A percentile compares a stretch with the other conserved stretches of the same genome.
phyloP scores from a whole-genome alignment of 768 basidiomycete species.

The Lenzites betulinus region DNA sequence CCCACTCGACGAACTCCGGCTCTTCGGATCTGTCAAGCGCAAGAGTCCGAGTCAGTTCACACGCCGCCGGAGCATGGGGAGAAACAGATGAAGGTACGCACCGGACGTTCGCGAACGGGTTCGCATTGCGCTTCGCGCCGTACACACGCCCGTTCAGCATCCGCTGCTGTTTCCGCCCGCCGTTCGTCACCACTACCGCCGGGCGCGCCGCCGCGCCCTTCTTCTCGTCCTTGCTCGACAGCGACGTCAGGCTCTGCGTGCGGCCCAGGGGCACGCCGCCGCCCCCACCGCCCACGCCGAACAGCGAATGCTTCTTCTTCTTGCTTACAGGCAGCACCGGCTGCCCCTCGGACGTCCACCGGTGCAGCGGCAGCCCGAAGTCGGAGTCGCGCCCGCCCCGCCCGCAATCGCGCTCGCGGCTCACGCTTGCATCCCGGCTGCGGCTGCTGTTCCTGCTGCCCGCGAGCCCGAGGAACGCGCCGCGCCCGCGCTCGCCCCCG shows the following conservation, averaged over 20 bases:
- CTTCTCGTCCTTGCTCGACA: conserved; percentile 16
- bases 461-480: conserved; percentile 10
- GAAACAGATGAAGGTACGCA: conserved; percentile 10
- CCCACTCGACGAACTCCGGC: conserved; percentile 92
- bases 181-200: conserved; percentile 1
- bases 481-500: conserved; percentile 28
- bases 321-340: conserved; percentile 15
- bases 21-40: conserved; percentile 47
- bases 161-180: conserved; percentile 25
- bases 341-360: conserved; percentile 25
- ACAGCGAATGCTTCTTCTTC: conserved; percentile 20
- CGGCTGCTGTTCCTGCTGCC: conserved; percentile 21
- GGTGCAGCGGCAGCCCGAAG: conserved; percentile 26
- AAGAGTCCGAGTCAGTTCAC: not conserved
- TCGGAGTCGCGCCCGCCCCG: conserved; percentile 17
- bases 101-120: conserved; percentile 61
- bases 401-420: conserved; percentile 12
- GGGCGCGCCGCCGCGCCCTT: conserved; percentile 7
- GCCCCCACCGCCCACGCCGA: conserved; percentile 5
- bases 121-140: conserved; percentile 46
- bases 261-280: conserved; percentile 26
- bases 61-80: not conserved
- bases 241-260: conserved; percentile 22
- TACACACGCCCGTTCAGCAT: conserved; percentile 91
- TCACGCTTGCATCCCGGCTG: conserved; percentile 19